Conservation (phyloP, 345 rosid genomes). For the Noccaea caerulescens region DNA sequence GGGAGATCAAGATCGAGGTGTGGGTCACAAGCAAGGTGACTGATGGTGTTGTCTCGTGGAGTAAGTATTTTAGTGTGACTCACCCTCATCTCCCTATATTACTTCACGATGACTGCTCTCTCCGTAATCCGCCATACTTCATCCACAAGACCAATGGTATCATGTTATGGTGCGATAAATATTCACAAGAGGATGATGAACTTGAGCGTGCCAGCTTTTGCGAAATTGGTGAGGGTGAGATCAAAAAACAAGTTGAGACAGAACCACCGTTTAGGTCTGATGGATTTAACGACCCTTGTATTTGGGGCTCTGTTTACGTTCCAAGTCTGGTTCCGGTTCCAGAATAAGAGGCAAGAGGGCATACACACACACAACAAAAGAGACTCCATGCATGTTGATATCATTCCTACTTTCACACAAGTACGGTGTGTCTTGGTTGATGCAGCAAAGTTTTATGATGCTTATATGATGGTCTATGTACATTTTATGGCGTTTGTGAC, state of each 20-base stretch:
- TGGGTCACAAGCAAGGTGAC: background rate
- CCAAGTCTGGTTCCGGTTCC: slow-evolving; percentile 16
- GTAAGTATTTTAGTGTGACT: background rate
- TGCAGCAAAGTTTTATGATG: too few species aligned
- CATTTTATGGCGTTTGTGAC: too few species aligned
- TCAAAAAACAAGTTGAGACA: slow-evolving; percentile 24
- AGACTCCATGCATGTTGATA: background rate
- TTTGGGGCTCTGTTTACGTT: background rate
- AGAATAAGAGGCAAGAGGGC: background rate
- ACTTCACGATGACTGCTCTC: too few species aligned
- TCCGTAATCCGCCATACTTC: background rate
- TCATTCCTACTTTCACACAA: too few species aligned
- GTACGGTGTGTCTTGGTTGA: background rate
- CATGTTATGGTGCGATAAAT: background rate
- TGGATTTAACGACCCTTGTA: background rate
- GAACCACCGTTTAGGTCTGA: background rate
- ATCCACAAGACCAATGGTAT: slow-evolving; percentile 15
- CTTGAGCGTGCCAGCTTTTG: slow-evolving; percentile 1
- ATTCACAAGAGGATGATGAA: background rate
- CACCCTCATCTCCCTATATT: background rate
- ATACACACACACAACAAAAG: background rate
- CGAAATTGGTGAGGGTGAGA: slow-evolving; percentile 16
- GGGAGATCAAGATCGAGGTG: too few species aligned
- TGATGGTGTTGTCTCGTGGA: background rate
- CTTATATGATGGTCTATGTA: too few species aligned